These are phyloP conservation scores for Roridomyces roridus DNA, from an alignment of 768 basidiomycete genomes.

Conservation along the genomic window DNA sequence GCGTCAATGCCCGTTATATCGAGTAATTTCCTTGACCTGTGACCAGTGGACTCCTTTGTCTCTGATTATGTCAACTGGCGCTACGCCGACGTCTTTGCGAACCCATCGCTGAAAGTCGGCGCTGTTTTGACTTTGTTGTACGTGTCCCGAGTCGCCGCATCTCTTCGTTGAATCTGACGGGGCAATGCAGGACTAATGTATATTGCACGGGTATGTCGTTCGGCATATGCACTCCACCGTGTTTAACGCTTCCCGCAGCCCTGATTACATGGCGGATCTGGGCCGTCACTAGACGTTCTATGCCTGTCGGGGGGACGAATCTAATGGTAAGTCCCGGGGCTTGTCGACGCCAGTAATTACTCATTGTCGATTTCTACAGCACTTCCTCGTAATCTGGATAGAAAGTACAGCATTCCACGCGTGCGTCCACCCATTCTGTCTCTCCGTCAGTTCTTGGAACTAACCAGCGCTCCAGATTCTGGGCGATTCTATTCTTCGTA, in stretches of 20 bases:
- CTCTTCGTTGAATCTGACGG: background rate
- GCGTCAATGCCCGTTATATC: background rate
- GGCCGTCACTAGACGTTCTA: background rate
- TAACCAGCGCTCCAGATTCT: background rate
- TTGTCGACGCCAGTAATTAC: background rate
- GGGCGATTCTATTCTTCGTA: conserved; percentile 1
- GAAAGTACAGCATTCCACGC: conserved; percentile 13
- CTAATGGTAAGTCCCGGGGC: background rate
- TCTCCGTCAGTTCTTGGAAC: background rate
- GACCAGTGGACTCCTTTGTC: background rate
- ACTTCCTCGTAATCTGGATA: conserved; percentile 15
- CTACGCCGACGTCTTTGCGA: background rate
- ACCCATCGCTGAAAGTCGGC: background rate
- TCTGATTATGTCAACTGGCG: background rate
- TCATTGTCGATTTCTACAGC: background rate
- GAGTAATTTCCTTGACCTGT: background rate
- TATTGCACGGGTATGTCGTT: conserved; percentile 3
- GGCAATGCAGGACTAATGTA: conserved; percentile 3
- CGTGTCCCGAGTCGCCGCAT: background rate
- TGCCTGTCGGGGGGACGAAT: background rate
- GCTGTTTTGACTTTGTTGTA: background rate
- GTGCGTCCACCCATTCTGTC: background rate
- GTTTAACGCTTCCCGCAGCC: background rate
- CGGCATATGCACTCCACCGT: background rate
- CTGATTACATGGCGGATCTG: conserved; percentile 13